A percentile compares a stretch with the other conserved stretches of the same genome.
phyloP scores from a whole-genome alignment of 2,329 filamentous ascomycete genomes.

The Beauveria pseudobassiana region DNA sequence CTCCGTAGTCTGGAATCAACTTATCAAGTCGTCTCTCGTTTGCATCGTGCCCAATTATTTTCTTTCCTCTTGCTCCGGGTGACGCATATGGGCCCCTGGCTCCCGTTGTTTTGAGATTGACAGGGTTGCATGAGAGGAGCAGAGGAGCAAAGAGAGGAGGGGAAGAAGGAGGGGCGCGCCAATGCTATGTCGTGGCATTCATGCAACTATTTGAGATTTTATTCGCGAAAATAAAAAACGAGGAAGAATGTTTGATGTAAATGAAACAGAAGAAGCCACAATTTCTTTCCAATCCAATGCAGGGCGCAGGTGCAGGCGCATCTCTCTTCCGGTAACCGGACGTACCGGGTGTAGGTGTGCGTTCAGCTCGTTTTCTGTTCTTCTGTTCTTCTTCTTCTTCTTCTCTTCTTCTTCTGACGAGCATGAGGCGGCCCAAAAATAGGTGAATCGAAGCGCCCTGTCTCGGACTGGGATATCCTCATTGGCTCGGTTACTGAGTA shows the following conservation, averaged over 20 bases:
- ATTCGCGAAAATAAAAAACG: not conserved
- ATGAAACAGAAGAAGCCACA: not conserved
- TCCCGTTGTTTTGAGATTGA: constrained; percentile 6
- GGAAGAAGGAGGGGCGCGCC: not conserved
- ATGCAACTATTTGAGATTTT: not conserved
- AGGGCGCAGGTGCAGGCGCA: too few relatives aligned
- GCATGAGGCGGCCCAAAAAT: constrained; percentile 1
- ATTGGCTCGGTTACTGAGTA: too few relatives aligned
- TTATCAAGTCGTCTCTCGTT: not conserved
- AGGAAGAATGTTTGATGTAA: not conserved
- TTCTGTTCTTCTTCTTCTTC: not conserved
- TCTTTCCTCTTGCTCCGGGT: not conserved
- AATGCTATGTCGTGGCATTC: not conserved
- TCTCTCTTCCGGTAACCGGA: not conserved
- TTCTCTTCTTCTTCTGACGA: not conserved
- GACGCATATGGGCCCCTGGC: not conserved
- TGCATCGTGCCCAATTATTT: not conserved
- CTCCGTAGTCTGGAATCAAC: too few relatives aligned
- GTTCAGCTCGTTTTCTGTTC: not conserved
- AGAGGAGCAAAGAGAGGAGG: not conserved
- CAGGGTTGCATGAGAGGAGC: not conserved
- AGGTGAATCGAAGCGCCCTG: constrained; percentile 4
- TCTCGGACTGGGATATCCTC: not conserved
- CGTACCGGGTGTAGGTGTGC: not conserved
- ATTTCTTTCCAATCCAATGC: not conserved